Base-by-base conservation (phyloP, 495 filamentous ascomycete genomes). In the Lepraria neglecta region DNA sequence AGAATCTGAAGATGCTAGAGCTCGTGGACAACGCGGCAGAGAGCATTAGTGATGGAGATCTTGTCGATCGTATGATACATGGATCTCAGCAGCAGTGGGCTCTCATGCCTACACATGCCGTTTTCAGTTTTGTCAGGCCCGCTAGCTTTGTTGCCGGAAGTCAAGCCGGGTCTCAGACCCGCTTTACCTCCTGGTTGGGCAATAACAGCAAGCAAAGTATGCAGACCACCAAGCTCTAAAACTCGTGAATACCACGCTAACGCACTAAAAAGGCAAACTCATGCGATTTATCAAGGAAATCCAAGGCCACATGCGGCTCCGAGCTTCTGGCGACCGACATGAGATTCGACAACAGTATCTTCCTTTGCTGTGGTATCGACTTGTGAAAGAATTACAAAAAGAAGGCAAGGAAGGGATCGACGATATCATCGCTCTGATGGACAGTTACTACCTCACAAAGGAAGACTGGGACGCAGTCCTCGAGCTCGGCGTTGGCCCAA, bases 61-160 rank as follows among this genome's bases (percentile, higher is more conserved):
- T 99, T 43, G 90, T 97, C 12, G 95, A 99, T 72, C 80, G 90
- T 24, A 95, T 99, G 91, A 99, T 99, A 54, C 94, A 97, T 72
- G 94, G 94, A 19, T 87, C 89, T 12, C 95, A 99, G 71, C 94
- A 97, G 65, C 94, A 97, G 61, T 99, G 94, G 94, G 91, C 87
- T 68, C 74, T 99, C 56, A 97, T 99, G 94, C 94, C 94, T 10
- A 89, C 87, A 5, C 94, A 99, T 74, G 95, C 91, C n/a, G 81
- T 95, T 46, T 95, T 99, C 76, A 95, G 91, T 65, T 95, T 95
- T 59, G 92, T 99, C 30, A 80, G 85, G 30, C 94, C 94, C 9
- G 86, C 94, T n/a, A 95, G 89, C 70, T 95, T 86, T 70, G 78
- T 88, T n/a, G 87, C 87, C 52, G 94, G 94, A 43, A 83, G 83